Conservation (phyloP, 2,329 filamentous ascomycete species). For the Aureobasidium sp. region DNA sequence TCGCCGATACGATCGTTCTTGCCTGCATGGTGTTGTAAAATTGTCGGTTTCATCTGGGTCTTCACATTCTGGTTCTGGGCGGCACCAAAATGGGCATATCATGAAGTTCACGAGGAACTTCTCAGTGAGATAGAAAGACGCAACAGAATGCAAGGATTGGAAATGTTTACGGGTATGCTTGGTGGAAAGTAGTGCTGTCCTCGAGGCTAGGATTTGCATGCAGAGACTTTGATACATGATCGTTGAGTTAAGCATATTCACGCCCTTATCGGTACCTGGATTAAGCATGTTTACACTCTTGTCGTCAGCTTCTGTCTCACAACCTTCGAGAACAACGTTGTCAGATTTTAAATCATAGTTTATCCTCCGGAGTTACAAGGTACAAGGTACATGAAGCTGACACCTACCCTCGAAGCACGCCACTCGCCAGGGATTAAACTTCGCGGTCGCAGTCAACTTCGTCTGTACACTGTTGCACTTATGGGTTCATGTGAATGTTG, state of each 20-base stretch:
- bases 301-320: too few species aligned
- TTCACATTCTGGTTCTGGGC: slow-evolving; percentile 2
- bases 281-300: too few species aligned
- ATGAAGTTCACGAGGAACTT: neutral
- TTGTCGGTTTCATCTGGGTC: neutral
- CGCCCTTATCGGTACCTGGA: too few species aligned
- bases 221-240: neutral
- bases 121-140: neutral
- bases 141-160: neutral
- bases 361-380: too few species aligned
- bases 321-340: too few species aligned
- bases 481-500: too few species aligned
- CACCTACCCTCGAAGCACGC: too few species aligned
- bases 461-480: too few species aligned
- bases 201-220: neutral
- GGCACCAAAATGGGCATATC: neutral
- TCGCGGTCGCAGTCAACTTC: too few species aligned
- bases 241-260: neutral
- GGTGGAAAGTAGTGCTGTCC: neutral
- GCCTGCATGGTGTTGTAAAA: neutral
- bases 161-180: neutral
- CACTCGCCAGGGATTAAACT: too few species aligned
- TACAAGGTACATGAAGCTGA: too few species aligned
- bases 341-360: too few species aligned
- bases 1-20: neutral